A percentile compares a stretch with the other conserved stretches of the same genome.
Evolutionary conservation across 169 alveolate species (phyloP).

Genomic region (Eimeria nieschulzi): DNA sequence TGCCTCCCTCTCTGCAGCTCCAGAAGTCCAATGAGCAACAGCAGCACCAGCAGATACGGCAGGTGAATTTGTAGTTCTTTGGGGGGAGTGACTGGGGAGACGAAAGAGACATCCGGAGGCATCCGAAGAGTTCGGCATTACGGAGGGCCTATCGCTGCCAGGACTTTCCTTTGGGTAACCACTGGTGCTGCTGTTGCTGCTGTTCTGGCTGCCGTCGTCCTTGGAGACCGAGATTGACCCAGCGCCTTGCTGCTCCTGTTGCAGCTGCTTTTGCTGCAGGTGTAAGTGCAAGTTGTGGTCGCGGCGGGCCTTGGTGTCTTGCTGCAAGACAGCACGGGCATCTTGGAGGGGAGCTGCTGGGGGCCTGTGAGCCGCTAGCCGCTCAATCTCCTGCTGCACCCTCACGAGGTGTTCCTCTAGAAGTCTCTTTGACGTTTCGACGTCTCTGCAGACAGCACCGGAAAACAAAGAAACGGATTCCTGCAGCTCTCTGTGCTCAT

Average conservation of each 20-base stretch:
- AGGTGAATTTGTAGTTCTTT: too few relatives aligned
- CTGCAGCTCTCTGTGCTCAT: neutral
- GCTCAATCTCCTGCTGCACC: neutral
- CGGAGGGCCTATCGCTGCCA: too few relatives aligned
- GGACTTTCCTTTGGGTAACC: neutral
- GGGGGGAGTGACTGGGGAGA: too few relatives aligned
- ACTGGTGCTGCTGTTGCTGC: neutral
- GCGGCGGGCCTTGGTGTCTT: neutral
- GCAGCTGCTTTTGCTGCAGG: constrained; percentile 16
- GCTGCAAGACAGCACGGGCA: constrained; percentile 16
- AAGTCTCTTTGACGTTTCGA: neutral
- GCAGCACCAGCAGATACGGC: too few relatives aligned
- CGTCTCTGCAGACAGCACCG: constrained; percentile 19
- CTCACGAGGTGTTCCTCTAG: neutral
- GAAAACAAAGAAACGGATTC: neutral
- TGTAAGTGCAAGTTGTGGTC: neutral
- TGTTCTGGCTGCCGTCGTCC: neutral
- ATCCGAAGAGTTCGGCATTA: too few relatives aligned
- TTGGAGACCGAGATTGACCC: neutral
- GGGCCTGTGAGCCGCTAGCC: constrained; percentile 15
- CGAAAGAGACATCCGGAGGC: too few relatives aligned
- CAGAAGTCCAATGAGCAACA: too few relatives aligned
- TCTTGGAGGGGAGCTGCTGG: neutral
- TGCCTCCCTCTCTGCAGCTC: too few relatives aligned
- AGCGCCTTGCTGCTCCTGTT: neutral